Evolutionary conservation across 306 rosid species (phyloP), one percentile per base, ranked within the genome.

Genomic region (Astragalus membranaceus): DNA sequence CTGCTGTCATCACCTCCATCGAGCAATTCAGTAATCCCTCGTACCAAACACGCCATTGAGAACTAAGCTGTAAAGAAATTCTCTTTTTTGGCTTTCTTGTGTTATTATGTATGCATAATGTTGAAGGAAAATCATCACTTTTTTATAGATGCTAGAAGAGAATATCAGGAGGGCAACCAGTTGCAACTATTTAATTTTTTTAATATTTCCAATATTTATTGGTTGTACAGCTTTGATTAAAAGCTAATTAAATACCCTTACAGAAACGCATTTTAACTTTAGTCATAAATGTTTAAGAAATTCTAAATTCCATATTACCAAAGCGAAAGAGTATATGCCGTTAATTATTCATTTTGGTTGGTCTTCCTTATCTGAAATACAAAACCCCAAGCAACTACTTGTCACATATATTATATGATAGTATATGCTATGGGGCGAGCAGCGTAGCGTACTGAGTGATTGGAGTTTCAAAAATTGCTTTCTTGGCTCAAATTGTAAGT

Each of bases 31-130:
- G 68, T 10, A 7, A 77, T 9, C 5, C 73, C 77, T 63, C 73
- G 58, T 15, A 79, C 79, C 7, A 46, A 46, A 57, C 56, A n/a
- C 54, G 83, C 83, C 63, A 79, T 79, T 66, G 4, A 8, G 37
- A 39, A 51, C 10, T 20, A 41, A 50, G 32, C 7, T 35, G 11
- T 54, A 20, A 14, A 23, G 13, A 9, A 44, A 23, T 48, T 47
- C 1, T 32, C 1, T 55, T 14, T 26, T 15, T 44, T 16, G 11
- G 10, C n/a, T 57, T 23, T 56, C 73, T 56, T 66, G 61, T 59
- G 30, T 7, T 35, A n/a, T n/a, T n/a, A 15, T 60, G 66, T 59
- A 0, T 67, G 10, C 53, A 17, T 26, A 42, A 8, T 43, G 57
- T 33, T 33, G 29, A 50, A 52, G 48, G 32, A 44, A 42, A 61